A percentile compares a stretch with the other conserved stretches of the same genome.
phyloP scores from a whole-genome alignment of 1,139 yeast species.

The Yamadazyma taylorii region DNA sequence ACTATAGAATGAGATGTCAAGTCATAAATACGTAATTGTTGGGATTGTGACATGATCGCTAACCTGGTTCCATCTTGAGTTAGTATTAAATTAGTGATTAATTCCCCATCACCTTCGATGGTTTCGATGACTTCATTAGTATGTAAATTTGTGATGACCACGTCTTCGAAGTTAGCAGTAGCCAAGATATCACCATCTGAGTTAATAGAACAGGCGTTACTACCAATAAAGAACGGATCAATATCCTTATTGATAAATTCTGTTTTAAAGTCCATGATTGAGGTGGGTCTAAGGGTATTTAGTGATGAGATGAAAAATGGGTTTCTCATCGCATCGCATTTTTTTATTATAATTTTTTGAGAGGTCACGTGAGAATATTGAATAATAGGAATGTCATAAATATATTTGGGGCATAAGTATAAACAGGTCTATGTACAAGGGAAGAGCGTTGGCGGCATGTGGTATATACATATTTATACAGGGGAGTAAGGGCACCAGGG shows the following conservation, averaged over 20 bases:
- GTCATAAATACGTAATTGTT: conserved; percentile 69
- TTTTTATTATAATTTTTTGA: not conserved
- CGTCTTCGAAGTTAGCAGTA: conserved; percentile 76
- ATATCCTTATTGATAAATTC: conserved; percentile 36
- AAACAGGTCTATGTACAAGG: no score
- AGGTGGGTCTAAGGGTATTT: not conserved
- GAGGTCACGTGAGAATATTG: conserved; percentile 1
- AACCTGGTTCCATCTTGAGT: conserved; percentile 74
- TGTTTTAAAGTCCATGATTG: conserved; percentile 31
- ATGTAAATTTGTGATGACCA: conserved; percentile 63
- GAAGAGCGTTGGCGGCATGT: no score
- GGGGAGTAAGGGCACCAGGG: no score
- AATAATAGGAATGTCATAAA: no score
- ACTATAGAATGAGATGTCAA: conserved; percentile 45
- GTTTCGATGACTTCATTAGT: conserved; percentile 59
- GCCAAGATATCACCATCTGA: conserved; percentile 69
- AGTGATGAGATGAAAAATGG: not conserved
- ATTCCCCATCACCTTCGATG: conserved; percentile 85
- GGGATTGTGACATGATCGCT: conserved; percentile 80
- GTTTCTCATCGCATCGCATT: not conserved
- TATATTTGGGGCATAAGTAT: no score
- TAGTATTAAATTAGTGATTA: conserved; percentile 68
- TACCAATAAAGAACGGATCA: conserved; percentile 83
- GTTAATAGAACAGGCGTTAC: conserved; percentile 70
- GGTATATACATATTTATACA: conserved; percentile 6